These are phyloP conservation scores for Kuraishia hungarica DNA, from an alignment of 805 yeast species.

Conservation along the genomic window DNA sequence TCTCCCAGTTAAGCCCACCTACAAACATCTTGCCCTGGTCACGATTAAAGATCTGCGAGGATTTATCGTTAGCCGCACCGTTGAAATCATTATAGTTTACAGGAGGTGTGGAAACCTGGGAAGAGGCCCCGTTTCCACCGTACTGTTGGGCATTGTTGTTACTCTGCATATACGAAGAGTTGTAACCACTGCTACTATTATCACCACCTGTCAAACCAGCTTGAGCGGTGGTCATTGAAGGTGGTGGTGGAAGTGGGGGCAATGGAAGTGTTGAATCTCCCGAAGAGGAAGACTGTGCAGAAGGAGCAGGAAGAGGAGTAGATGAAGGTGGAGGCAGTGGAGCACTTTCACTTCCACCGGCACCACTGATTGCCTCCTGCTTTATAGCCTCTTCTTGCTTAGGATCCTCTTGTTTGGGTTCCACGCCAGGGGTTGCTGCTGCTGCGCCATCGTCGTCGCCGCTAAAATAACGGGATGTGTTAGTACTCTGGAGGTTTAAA, in stretches of 20 bases:
- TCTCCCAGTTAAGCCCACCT: conserved; percentile 98
- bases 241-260: conserved; percentile 5
- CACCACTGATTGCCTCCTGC: not conserved
- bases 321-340: conserved; percentile 11
- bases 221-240: not conserved
- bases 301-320: conserved; percentile 20
- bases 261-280: conserved; percentile 18
- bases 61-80: not conserved
- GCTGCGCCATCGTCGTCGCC: not conserved
- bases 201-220: not conserved
- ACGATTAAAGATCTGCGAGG: conserved; percentile 33
- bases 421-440: not conserved
- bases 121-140: not conserved
- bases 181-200: not conserved
- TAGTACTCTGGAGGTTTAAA: not conserved
- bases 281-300: conserved; percentile 10
- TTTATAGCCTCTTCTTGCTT: not conserved
- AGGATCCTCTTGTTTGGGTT: not conserved
- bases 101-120: conserved; percentile 2
- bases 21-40: conserved; percentile 90
- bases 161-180: not conserved
- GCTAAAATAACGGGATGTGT: not conserved
- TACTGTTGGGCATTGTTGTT: not conserved
- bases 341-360: not conserved
- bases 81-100: not conserved